A percentile compares a stretch with the other conserved stretches of the same genome.
Conservation (phyloP, 2,329 filamentous ascomycete genomes). For the Blastomyces parvus region DNA sequence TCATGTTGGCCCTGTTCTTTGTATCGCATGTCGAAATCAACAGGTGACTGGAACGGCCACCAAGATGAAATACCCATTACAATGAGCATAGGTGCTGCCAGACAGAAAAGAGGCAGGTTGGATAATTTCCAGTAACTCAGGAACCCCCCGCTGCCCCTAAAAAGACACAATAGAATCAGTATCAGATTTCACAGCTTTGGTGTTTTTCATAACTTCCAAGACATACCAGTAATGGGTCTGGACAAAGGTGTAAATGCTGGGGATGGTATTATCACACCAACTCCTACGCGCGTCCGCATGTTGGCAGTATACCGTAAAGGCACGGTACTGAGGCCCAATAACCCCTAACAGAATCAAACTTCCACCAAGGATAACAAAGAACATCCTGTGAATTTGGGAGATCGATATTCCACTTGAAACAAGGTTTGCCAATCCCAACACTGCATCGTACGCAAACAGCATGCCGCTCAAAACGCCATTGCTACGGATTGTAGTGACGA, state of each 20-base stretch:
- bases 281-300: slow-evolving; percentile 39
- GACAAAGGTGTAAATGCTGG: slow-evolving; percentile 86
- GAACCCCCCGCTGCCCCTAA: slow-evolving; percentile 57
- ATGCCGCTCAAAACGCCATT: slow-evolving; percentile 80
- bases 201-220: neutral
- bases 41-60: slow-evolving; percentile 33
- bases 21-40: slow-evolving; percentile 4
- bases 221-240: slow-evolving; percentile 82
- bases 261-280: slow-evolving; percentile 67
- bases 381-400: slow-evolving; percentile 43
- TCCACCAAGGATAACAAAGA: slow-evolving; percentile 57
- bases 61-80: slow-evolving; percentile 56
- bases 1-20: slow-evolving; percentile 11
- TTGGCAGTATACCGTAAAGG: slow-evolving; percentile 62
- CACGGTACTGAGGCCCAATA: slow-evolving; percentile 61
- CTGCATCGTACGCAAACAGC: slow-evolving; percentile 57
- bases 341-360: slow-evolving; percentile 58
- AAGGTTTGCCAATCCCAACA: slow-evolving; percentile 36
- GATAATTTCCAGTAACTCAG: slow-evolving; percentile 81
- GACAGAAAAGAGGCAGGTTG: slow-evolving; percentile 77
- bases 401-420: slow-evolving; percentile 29
- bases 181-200: neutral
- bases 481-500: slow-evolving; percentile 65
- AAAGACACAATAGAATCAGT: slow-evolving; percentile 1
- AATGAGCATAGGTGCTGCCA: slow-evolving; percentile 67